phyloP scores from a whole-genome alignment of 2,329 filamentous ascomycete genomes.

The Fusarium globosum region DNA sequence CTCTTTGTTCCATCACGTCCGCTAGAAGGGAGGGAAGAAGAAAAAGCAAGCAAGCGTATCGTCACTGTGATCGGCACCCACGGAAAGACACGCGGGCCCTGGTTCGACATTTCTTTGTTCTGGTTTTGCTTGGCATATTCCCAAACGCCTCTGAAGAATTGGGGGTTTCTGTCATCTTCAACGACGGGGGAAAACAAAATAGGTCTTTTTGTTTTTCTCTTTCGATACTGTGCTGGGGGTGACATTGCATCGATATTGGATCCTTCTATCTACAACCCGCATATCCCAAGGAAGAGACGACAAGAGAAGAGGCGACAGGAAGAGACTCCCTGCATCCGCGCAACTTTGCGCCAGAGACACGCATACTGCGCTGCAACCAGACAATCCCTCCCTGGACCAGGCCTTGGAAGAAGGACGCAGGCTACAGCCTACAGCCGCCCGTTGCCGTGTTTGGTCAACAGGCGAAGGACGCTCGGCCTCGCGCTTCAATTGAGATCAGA shows the following conservation, averaged over 20 bases:
- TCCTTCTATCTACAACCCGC: background rate
- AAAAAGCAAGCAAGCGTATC: background rate
- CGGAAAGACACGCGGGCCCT: background rate
- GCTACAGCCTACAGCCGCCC: slow-evolving; percentile 3
- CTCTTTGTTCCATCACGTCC: background rate
- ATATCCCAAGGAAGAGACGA: background rate
- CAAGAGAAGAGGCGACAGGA: background rate
- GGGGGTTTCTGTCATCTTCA: slow-evolving; percentile 5
- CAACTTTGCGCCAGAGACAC: slow-evolving; percentile 1
- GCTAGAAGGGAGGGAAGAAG: background rate
- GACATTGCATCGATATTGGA: background rate
- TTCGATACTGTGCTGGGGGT: background rate
- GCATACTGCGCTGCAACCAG: slow-evolving; percentile 14
- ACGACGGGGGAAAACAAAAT: background rate
- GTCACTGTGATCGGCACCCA: slow-evolving; percentile 10
- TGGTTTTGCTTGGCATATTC: slow-evolving; percentile 1
- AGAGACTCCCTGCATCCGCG: slow-evolving; percentile 1
- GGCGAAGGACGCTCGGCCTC: slow-evolving; percentile 15
- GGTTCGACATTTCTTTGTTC: slow-evolving; percentile 22
- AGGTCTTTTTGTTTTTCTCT: background rate
- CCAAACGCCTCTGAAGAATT: slow-evolving; percentile 14
- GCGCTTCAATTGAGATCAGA: slow-evolving; percentile 15
- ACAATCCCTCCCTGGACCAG: slow-evolving; percentile 21
- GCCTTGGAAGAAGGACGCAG: background rate
- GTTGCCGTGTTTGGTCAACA: slow-evolving; percentile 29